Conservation (phyloP, 176 grass and related monocot genomes). For the Musa itinerans region DNA sequence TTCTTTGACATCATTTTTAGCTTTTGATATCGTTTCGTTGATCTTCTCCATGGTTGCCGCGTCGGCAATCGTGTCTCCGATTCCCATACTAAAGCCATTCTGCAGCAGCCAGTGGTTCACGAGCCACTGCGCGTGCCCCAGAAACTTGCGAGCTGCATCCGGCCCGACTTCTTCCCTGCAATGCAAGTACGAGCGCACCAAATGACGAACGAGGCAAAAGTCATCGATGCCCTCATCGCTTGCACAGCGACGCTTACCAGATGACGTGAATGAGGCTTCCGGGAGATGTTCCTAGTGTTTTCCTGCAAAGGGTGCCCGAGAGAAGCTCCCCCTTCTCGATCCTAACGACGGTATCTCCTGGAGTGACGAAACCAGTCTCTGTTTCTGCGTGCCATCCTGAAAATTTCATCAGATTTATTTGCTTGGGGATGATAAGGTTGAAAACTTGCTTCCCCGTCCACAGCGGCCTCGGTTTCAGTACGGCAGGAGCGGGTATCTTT, state of each 20-base stretch:
- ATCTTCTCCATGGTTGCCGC: conserved; percentile 82
- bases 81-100: conserved; percentile 90
- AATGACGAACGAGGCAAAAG: too few relatives aligned
- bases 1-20: conserved; percentile 88
- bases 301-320: conserved; percentile 86
- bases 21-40: conserved; percentile 69
- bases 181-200: background rate
- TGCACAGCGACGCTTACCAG: conserved; percentile 37
- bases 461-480: conserved; percentile 82
- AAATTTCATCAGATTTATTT: conserved; percentile 81
- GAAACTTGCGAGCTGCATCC: conserved; percentile 91
- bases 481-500: conserved; percentile 85
- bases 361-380: conserved; percentile 82
- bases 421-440: conserved; percentile 95
- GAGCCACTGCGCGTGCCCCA: conserved; percentile 95
- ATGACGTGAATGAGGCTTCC: conserved; percentile 99
- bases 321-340: conserved; percentile 96
- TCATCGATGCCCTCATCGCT: background rate
- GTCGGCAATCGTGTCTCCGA: conserved; percentile 96
- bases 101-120: conserved; percentile 98
- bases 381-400: conserved; percentile 76
- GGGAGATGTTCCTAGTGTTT: conserved; percentile 50
- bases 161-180: conserved; percentile 94
- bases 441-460: conserved; percentile 99
- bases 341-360: conserved; percentile 89